Evolutionary conservation across 2,329 filamentous ascomycete species (phyloP).

Genomic region (Talaromyces sp.): DNA sequence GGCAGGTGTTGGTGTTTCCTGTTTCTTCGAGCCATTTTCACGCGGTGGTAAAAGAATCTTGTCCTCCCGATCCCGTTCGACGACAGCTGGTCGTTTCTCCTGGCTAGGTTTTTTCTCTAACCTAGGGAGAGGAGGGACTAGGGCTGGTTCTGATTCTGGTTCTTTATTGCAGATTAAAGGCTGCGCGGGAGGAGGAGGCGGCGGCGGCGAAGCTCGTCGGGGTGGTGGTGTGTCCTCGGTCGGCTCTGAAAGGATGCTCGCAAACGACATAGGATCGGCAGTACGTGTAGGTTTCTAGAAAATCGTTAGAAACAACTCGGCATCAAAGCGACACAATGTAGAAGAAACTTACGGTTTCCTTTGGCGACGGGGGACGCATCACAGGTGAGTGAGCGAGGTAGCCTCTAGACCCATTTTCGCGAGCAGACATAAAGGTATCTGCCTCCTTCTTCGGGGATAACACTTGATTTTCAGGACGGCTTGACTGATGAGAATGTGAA

Average conservation of each 20-base stretch:
- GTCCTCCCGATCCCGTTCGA: conserved; percentile 21
- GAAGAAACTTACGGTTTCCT: conserved; percentile 38
- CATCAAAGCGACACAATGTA: not conserved
- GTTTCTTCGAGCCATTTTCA: conserved; percentile 26
- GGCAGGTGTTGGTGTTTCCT: conserved; percentile 23
- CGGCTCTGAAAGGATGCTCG: conserved; percentile 82
- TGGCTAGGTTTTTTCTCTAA: conserved; percentile 28
- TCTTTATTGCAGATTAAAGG: conserved; percentile 22
- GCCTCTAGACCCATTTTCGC: conserved; percentile 27
- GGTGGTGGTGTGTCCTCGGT: conserved; percentile 57
- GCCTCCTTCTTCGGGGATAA: conserved; percentile 43
- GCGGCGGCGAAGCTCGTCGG: conserved; percentile 46
- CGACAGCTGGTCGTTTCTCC: conserved; percentile 28
- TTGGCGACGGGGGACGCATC: conserved; percentile 35
- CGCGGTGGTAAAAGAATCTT: conserved; percentile 19
- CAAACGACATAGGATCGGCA: conserved; percentile 90
- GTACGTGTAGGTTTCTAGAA: conserved; percentile 66
- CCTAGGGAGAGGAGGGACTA: conserved; percentile 28
- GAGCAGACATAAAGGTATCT: conserved; percentile 31
- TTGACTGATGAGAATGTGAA: conserved; percentile 42
- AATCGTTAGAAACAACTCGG: conserved; percentile 20
- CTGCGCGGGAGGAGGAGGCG: conserved; percentile 13
- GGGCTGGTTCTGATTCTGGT: conserved; percentile 27
- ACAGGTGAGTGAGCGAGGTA: conserved; percentile 34
- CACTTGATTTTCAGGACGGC: conserved; percentile 35